Evolutionary conservation across 2,329 filamentous ascomycete species (phyloP).

Genomic region (Dothidotthia symphoricarpi): DNA sequence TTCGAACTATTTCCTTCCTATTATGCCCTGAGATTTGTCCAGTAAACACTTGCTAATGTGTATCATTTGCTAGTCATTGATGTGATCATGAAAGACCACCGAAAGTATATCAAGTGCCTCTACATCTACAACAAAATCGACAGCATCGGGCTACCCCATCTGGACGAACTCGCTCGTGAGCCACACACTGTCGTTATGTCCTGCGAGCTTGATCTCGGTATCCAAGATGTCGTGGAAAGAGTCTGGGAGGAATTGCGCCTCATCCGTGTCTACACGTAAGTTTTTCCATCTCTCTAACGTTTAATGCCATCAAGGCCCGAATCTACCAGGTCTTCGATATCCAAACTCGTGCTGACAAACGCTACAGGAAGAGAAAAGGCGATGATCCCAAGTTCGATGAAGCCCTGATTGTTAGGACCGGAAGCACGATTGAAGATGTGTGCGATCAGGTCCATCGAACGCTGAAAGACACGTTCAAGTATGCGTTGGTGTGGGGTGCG

Average conservation of each 20-base stretch:
- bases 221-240: constrained; percentile 88
- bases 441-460: constrained; percentile 93
- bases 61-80: constrained; percentile 65
- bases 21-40: too few relatives aligned
- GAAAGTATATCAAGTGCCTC: constrained; percentile 90
- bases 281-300: too few relatives aligned
- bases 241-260: constrained; percentile 92
- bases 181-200: constrained; percentile 95
- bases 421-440: constrained; percentile 91
- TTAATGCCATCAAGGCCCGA: too few relatives aligned
- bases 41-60: too few relatives aligned
- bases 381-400: constrained; percentile 85
- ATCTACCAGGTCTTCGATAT: too few relatives aligned
- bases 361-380: constrained; percentile 81
- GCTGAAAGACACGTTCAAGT: constrained; percentile 98
- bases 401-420: constrained; percentile 85
- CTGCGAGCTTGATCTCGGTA: constrained; percentile 91
- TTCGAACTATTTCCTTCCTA: too few relatives aligned
- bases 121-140: constrained; percentile 99
- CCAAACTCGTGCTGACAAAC: too few relatives aligned
- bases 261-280: constrained; percentile 72
- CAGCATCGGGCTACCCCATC: constrained; percentile 85
- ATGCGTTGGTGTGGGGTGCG: constrained; percentile 95
- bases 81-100: constrained; percentile 98
- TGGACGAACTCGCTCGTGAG: constrained; percentile 88